Conservation (phyloP, 2,329 filamentous ascomycete species). For the Penicillium sclerotiorum region DNA sequence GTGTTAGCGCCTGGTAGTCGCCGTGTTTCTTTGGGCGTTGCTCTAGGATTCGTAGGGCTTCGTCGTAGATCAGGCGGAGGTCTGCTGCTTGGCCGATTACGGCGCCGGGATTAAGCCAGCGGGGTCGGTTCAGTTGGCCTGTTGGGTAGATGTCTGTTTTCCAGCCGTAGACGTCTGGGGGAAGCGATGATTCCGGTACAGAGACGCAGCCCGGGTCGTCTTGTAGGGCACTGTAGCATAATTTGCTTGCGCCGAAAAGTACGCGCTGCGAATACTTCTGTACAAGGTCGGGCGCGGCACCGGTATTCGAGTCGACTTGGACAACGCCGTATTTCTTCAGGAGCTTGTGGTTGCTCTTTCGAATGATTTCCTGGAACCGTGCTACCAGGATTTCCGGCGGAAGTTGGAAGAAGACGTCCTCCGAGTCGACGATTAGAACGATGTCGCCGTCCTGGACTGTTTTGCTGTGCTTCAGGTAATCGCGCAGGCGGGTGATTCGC, state of each 20-base stretch:
- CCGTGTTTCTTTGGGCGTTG: slow-evolving; percentile 32
- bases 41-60: slow-evolving; percentile 44
- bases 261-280: slow-evolving; percentile 56
- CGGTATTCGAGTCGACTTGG: slow-evolving; percentile 23
- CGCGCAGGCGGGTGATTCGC: slow-evolving; percentile 49
- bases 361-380: slow-evolving; percentile 60
- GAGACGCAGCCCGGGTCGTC: slow-evolving; percentile 56
- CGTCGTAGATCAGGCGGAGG: slow-evolving; percentile 50
- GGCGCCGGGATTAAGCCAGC: slow-evolving; percentile 53
- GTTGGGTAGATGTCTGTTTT: slow-evolving; percentile 44
- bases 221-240: slow-evolving; percentile 49
- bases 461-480: slow-evolving; percentile 52
- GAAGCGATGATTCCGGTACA: slow-evolving; percentile 55
- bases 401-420: slow-evolving; percentile 67
- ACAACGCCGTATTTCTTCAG: slow-evolving; percentile 51
- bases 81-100: slow-evolving; percentile 56
- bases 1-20: slow-evolving; percentile 53
- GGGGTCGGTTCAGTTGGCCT: slow-evolving; percentile 46
- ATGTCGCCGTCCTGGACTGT: slow-evolving; percentile 62
- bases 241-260: slow-evolving; percentile 59
- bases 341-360: slow-evolving; percentile 57
- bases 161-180: slow-evolving; percentile 52
- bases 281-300: slow-evolving; percentile 24
- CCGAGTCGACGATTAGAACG: slow-evolving; percentile 64
- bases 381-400: slow-evolving; percentile 64